phyloP scores from a whole-genome alignment of 1,284 basidiomycete genomes.

The Sanghuangporus weigelae region DNA sequence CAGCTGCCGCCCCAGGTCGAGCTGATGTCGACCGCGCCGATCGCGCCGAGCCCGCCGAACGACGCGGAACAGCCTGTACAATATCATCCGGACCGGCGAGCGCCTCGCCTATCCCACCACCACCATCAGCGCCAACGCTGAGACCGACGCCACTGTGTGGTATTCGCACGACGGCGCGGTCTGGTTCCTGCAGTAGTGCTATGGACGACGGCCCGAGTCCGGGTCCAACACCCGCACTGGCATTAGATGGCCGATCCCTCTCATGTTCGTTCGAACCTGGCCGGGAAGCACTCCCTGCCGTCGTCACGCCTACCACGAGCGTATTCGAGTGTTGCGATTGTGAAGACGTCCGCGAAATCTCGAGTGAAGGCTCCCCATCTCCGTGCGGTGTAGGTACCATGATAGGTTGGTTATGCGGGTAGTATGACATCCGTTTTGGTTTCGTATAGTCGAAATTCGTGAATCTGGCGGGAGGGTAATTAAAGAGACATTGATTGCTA shows the following conservation, averaged over 20 bases:
- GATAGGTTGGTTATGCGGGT: conserved; percentile 72
- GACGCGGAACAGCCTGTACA: background rate
- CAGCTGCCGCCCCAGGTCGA: background rate
- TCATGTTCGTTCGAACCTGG: conserved; percentile 3
- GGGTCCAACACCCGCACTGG: background rate
- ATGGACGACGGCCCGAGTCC: background rate
- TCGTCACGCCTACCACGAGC: conserved; percentile 5
- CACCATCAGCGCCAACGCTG: background rate
- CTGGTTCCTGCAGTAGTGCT: background rate
- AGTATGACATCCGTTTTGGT: conserved; percentile 67
- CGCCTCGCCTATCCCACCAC: background rate
- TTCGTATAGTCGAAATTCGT: conserved; percentile 71
- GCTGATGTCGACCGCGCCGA: background rate
- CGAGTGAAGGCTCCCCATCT: conserved; percentile 12
- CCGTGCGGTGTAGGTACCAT: conserved; percentile 29
- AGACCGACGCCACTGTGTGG: background rate
- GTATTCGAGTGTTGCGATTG: conserved; percentile 9
- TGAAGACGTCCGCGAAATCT: conserved; percentile 10
- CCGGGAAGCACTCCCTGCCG: conserved; percentile 1
- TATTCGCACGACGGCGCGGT: background rate
- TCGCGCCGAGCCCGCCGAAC: background rate
- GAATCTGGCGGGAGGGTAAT: conserved; percentile 42
- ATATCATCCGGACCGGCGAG: background rate
- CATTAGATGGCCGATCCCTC: background rate
- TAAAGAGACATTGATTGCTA: background rate